phyloP scores from a whole-genome alignment of 78 protist genomes.

The Speleostelium caveatum region DNA sequence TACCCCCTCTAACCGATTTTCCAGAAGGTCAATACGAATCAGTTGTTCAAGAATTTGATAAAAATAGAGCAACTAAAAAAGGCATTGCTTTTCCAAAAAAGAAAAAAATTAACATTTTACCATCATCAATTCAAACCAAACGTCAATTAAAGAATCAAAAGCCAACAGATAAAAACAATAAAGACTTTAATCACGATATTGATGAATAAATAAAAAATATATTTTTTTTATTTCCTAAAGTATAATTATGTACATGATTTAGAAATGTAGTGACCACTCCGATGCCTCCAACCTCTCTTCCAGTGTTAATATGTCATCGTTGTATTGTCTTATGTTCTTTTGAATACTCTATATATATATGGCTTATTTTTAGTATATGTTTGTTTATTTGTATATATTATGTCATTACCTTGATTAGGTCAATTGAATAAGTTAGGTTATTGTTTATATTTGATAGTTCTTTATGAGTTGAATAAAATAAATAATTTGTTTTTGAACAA shows the following conservation, averaged over 20 bases:
- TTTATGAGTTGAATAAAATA: conserved; percentile 25
- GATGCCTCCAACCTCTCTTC: conserved; percentile 66
- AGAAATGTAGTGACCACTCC: conserved; percentile 75
- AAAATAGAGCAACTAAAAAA: conserved; percentile 15
- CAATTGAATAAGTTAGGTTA: conserved; percentile 24
- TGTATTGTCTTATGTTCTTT: conserved; percentile 67
- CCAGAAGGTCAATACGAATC: conserved; percentile 52
- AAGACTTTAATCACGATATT: too few species aligned
- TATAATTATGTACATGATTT: neutral
- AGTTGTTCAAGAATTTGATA: conserved; percentile 43
- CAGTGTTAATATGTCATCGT: conserved; percentile 50
- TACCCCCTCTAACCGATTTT: conserved; percentile 65
- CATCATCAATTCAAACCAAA: conserved; percentile 52
- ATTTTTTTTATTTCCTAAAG: neutral
- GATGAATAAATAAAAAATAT: too few species aligned
- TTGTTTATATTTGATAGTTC: conserved; percentile 25
- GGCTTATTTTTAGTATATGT: neutral
- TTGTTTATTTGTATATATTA: neutral
- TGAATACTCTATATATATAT: conserved; percentile 17
- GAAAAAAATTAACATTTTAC: neutral
- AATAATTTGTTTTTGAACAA: conserved; percentile 8
- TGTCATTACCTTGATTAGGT: conserved; percentile 13
- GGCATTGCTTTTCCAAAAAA: conserved; percentile 20
- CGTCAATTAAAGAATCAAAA: conserved; percentile 9
- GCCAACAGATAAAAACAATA: neutral